phyloP scores from a whole-genome alignment of 108 stramenopile genomes.

The Pseudonitzschia multiseries region DNA sequence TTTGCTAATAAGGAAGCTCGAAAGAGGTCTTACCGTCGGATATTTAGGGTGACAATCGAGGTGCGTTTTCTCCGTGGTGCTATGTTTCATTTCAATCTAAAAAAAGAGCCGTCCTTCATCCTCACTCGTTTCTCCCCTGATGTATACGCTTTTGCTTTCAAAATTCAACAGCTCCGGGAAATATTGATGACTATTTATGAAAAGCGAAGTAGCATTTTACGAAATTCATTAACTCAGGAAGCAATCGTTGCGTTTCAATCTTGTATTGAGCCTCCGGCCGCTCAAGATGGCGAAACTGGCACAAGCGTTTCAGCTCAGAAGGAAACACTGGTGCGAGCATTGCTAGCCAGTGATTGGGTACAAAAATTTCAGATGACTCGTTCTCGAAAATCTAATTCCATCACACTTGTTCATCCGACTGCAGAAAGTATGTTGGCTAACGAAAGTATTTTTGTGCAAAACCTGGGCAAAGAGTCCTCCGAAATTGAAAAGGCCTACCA shows the following conservation, averaged over 20 bases:
- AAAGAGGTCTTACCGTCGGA: conserved; percentile 45
- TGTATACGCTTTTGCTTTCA: neutral
- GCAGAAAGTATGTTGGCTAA: conserved; percentile 5
- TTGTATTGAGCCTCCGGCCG: conserved; percentile 40
- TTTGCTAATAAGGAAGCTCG: conserved; percentile 53
- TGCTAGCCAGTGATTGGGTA: conserved; percentile 63
- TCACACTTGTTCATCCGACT: conserved; percentile 21
- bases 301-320: conserved; percentile 31
- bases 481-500: conserved; percentile 63
- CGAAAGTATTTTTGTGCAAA: conserved; percentile 46
- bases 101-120: neutral
- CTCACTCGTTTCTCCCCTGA: neutral
- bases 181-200: conserved; percentile 62
- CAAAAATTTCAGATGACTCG: conserved; percentile 24
- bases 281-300: conserved; percentile 7
- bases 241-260: conserved; percentile 55
- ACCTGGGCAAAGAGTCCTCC: conserved; percentile 43
- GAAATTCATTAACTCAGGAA: conserved; percentile 48
- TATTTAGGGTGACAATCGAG: conserved; percentile 47
- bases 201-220: conserved; percentile 58
- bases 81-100: neutral
- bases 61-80: neutral
- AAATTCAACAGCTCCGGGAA: conserved; percentile 55
- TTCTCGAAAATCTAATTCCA: conserved; percentile 28
- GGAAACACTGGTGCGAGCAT: conserved; percentile 48